Percentiles rank a stretch among this genome's conserved stretches.
phyloP scores from a whole-genome alignment of 2,329 filamentous ascomycete species.

The Leptographium galeiforme region DNA sequence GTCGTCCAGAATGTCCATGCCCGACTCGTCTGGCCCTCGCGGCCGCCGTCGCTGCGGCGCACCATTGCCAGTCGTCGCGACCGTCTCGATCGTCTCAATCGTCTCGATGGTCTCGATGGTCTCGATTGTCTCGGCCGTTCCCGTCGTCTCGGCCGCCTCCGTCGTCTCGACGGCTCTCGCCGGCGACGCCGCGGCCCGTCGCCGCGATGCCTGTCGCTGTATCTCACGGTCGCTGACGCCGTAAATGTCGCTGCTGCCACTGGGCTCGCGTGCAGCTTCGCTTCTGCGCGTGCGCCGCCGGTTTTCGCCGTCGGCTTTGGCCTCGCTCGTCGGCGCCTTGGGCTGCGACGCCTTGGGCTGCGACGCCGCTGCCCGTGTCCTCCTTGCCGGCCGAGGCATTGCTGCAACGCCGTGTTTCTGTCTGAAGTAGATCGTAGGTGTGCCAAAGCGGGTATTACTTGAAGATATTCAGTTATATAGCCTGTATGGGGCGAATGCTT shows the following conservation, averaged over 20 bases:
- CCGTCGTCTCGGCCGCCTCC: too few relatives aligned
- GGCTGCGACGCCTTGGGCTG: background rate
- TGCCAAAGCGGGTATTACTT: too few relatives aligned
- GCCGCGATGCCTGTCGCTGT: background rate
- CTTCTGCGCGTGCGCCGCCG: slow-evolving; percentile 12
- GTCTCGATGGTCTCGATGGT: too few relatives aligned
- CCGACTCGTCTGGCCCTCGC: slow-evolving; percentile 26
- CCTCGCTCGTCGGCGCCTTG: background rate
- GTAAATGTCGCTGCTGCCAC: slow-evolving; percentile 15
- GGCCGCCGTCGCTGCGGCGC: slow-evolving; percentile 14
- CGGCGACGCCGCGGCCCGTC: background rate
- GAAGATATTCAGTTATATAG: too few relatives aligned
- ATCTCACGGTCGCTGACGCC: background rate
- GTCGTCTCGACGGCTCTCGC: slow-evolving; percentile 7
- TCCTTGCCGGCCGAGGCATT: slow-evolving; percentile 12
- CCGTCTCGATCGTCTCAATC: background rate
- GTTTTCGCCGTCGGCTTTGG: background rate
- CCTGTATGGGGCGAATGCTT: background rate
- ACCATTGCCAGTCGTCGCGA: slow-evolving; percentile 1
- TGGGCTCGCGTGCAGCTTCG: slow-evolving; percentile 20
- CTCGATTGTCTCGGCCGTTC: background rate
- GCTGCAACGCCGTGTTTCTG: background rate
- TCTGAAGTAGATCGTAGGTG: background rate
- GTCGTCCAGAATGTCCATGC: slow-evolving; percentile 32
- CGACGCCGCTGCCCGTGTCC: slow-evolving; percentile 8